Evolutionary conservation across 2,329 filamentous ascomycete genomes (phyloP).

Genomic region (Samsoniella hepiali): DNA sequence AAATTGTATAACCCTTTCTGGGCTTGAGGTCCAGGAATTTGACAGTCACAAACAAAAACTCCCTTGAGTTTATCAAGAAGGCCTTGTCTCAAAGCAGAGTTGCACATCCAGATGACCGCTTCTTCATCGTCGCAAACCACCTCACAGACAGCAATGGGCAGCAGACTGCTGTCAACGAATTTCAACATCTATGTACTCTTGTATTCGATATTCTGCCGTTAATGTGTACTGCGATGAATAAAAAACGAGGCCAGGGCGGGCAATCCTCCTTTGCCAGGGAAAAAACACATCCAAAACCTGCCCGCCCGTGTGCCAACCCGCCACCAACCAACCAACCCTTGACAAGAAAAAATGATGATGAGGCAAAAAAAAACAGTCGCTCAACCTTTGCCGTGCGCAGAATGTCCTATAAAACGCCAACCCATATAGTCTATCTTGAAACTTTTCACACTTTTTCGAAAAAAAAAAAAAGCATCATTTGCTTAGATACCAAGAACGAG

Average conservation of each 20-base stretch:
- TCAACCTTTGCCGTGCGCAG: neutral
- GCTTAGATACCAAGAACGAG: conserved; percentile 60
- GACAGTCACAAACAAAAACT: neutral
- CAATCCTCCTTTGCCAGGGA: neutral
- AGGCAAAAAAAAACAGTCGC: neutral
- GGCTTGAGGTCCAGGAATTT: neutral
- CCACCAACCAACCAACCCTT: neutral
- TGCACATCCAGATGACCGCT: too few species aligned
- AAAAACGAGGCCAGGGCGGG: neutral
- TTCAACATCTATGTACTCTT: neutral
- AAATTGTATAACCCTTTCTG: neutral
- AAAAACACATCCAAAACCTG: neutral
- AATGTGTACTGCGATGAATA: neutral
- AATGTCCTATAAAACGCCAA: conserved; percentile 14
- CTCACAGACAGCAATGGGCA: neutral
- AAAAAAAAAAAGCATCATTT: neutral
- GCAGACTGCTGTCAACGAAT: neutral
- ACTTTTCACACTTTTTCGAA: neutral
- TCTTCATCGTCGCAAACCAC: too few species aligned
- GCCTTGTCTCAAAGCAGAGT: neutral
- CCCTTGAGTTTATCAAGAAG: neutral
- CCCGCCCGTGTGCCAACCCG: neutral
- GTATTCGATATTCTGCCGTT: neutral
- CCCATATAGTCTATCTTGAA: neutral
- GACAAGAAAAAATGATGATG: conserved; percentile 3